Percentiles rank a stretch among this genome's conserved stretches.
Conservation (phyloP, 2,329 filamentous ascomycete species). For the Graphium sp. region DNA sequence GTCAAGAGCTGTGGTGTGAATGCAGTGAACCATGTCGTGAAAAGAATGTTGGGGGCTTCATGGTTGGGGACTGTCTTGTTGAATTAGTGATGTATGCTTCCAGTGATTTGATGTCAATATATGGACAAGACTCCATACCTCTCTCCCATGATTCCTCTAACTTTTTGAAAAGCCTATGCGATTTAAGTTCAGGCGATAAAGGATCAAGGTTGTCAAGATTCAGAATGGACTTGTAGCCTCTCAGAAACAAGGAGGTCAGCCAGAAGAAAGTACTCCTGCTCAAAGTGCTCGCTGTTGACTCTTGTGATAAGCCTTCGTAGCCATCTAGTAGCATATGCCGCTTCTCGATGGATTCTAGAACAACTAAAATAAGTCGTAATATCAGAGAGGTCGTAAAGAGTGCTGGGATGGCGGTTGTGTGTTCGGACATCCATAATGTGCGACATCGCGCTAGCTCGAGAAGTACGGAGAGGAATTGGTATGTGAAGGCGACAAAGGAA, state of each 20-base stretch:
- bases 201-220: conserved; percentile 16
- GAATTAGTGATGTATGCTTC: too few species aligned
- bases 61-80: too few species aligned
- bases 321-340: too few species aligned
- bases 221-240: conserved; percentile 18
- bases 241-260: conserved; percentile 15
- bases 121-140: too few species aligned
- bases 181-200: conserved; percentile 13
- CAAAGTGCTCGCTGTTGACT: conserved; percentile 21
- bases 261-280: conserved; percentile 19
- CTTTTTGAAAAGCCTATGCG: conserved; percentile 7
- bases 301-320: conserved; percentile 16
- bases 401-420: conserved; percentile 10
- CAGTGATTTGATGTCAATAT: too few species aligned
- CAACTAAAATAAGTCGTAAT: conserved; percentile 17
- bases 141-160: conserved; percentile 9
- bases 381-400: conserved; percentile 17
- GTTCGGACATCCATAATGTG: too few species aligned
- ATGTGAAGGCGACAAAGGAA: too few species aligned
- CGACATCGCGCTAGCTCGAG: too few species aligned
- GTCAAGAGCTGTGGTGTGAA: too few species aligned
- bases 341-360: conserved; percentile 21
- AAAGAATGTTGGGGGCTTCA: too few species aligned
- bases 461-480: too few species aligned
- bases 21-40: too few species aligned